A percentile compares a stretch with the other conserved stretches of the same genome.
Evolutionary conservation across 2,329 filamentous ascomycete genomes (phyloP).

Genomic region (Cladosporium sp.): DNA sequence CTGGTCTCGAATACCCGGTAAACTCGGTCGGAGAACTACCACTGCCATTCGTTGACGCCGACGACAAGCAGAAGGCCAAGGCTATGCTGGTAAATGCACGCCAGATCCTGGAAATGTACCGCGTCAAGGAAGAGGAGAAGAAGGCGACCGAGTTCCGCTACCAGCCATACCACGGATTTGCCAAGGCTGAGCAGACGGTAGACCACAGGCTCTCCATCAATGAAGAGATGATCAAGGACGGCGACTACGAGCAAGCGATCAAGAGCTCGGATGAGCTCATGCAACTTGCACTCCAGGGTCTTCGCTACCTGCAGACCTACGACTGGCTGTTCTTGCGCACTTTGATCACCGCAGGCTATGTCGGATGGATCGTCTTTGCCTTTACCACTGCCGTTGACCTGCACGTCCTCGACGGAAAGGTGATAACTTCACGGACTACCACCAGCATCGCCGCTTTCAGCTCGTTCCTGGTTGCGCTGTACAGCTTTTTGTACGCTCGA

Average conservation of each 20-base stretch:
- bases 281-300: conserved; percentile 71
- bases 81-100: conserved; percentile 82
- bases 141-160: conserved; percentile 73
- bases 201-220: conserved; percentile 70
- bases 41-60: conserved; percentile 74
- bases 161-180: conserved; percentile 70
- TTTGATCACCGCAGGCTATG: conserved; percentile 83
- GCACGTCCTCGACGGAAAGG: conserved; percentile 74
- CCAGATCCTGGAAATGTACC: conserved; percentile 92
- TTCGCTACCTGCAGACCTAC: conserved; percentile 95
- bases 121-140: conserved; percentile 87
- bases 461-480: conserved; percentile 72
- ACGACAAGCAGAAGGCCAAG: conserved; percentile 73
- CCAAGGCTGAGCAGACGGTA: conserved; percentile 61
- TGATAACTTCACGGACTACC: conserved; percentile 63
- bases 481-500: conserved; percentile 76
- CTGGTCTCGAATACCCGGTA: conserved; percentile 84
- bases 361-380: conserved; percentile 94
- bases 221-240: conserved; percentile 63
- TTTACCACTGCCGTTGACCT: conserved; percentile 84
- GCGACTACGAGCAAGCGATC: conserved; percentile 74
- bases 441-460: conserved; percentile 67
- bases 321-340: conserved; percentile 95
- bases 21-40: conserved; percentile 96
- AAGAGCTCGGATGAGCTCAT: conserved; percentile 75